Base-by-base conservation (phyloP, 2,329 filamentous ascomycete genomes). In the Ceratocystis diversiconidia region DNA sequence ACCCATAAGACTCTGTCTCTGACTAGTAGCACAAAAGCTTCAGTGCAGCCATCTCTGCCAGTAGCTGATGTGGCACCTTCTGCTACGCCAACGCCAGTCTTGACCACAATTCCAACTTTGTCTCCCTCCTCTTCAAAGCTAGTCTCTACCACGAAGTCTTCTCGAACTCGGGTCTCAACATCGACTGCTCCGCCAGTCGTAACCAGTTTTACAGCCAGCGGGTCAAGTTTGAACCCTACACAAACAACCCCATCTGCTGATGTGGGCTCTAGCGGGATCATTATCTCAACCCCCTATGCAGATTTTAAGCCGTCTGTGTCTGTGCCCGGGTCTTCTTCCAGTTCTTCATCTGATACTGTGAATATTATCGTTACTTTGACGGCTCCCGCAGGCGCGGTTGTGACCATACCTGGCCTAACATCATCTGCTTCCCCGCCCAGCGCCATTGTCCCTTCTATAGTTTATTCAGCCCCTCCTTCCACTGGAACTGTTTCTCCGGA, bases 401-500 rank as follows among this genome's bases (percentile, higher is more conserved):
- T 64, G n/a, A 64, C 62, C 17, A 28, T 64, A 15, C 57, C 55
- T 17, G 63, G 59, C 10, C 5, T 55, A 10, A 7, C 30, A 5
- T 22, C 63, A 1, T 30, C 63, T 36, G 15, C 28, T 17, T 17
- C 64, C 7, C 30, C 19, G 2, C 6, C 48, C 19, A 19, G 32
- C 1, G 4, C 41, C 12, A 17, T 60, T 30, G 50, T 44, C 15
- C 28, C 19, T 79, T 77, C 3, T 57, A 4, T 12, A 3, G n/a
- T 30, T 57, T 30, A 46, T 41, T 72, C 69, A n/a, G 70, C 75
- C 30, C 73, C 74, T 2, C 72, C 73, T 3, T 72, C 73, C 3
- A 76, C 78, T 0, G 71, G 74, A 2, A 76, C 75, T 1, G 75
- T 82, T 2, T 71, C 77, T 0, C 70, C 79, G 0, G 72, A 74